Conservation (phyloP, 441 rosid species). For the Melianthus villosus region DNA sequence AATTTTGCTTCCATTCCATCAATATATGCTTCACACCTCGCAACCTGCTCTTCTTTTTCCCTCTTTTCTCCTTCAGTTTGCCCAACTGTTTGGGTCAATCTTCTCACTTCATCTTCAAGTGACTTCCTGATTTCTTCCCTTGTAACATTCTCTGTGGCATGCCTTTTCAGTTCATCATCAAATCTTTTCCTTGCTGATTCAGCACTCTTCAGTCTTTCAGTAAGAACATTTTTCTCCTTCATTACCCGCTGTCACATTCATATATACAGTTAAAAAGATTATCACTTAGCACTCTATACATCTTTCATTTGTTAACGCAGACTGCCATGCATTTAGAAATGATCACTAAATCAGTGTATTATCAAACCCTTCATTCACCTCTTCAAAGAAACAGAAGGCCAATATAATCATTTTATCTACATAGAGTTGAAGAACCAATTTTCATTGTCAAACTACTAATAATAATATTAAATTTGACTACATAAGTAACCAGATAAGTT, state of each 20-base stretch:
- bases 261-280: constrained; percentile 12
- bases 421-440: no score
- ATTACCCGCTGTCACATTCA: constrained; percentile 57
- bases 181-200: constrained; percentile 83
- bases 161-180: constrained; percentile 80
- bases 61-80: constrained; percentile 91
- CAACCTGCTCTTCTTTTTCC: constrained; percentile 86
- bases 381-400: no score
- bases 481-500: no score
- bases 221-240: constrained; percentile 83
- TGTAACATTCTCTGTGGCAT: constrained; percentile 65
- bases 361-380: no score
- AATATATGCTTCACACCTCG: constrained; percentile 85
- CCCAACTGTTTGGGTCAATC: constrained; percentile 66
- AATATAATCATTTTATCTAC: no score
- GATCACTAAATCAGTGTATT: background rate
- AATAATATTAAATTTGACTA: no score
- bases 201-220: constrained; percentile 73
- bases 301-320: no score
- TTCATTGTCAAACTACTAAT: no score
- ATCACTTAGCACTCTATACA: no score
- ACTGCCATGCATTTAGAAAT: no score
- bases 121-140: constrained; percentile 84
- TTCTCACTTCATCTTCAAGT: constrained; percentile 73
- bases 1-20: constrained; percentile 90